These are phyloP conservation scores for Dothideomycetidae sp. DNA, from an alignment of 2,329 filamentous ascomycete species.

Conservation along the genomic window DNA sequence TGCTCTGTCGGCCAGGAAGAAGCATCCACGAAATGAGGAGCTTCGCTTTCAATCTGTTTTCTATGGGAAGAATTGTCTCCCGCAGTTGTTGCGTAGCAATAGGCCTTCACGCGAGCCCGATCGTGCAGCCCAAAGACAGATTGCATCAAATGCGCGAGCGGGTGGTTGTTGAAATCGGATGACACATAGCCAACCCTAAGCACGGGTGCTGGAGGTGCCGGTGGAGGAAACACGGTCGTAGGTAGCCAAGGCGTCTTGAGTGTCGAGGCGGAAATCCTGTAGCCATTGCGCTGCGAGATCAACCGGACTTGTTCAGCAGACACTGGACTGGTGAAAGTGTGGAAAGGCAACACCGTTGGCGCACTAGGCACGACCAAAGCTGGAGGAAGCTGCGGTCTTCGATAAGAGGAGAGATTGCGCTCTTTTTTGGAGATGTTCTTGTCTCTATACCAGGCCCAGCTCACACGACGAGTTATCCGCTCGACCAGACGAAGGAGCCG, in stretches of 20 bases:
- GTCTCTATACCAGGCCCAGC: slow-evolving; percentile 81
- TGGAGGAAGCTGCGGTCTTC: slow-evolving; percentile 57
- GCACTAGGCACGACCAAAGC: slow-evolving; percentile 68
- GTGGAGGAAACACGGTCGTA: slow-evolving; percentile 66
- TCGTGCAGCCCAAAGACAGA: slow-evolving; percentile 93
- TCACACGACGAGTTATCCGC: slow-evolving; percentile 60
- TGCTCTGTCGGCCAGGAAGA: slow-evolving; percentile 75
- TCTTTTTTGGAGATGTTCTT: slow-evolving; percentile 50
- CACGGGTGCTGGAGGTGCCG: slow-evolving; percentile 62
- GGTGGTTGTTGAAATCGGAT: slow-evolving; percentile 98
- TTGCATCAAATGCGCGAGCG: slow-evolving; percentile 93
- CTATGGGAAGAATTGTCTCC: slow-evolving; percentile 84
- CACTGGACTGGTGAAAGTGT: slow-evolving; percentile 91
- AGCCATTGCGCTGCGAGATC: slow-evolving; percentile 88
- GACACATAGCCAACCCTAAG: slow-evolving; percentile 94
- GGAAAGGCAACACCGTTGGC: slow-evolving; percentile 89
- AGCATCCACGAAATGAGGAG: slow-evolving; percentile 79
- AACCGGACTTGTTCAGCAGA: slow-evolving; percentile 81
- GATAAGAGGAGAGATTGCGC: slow-evolving; percentile 46
- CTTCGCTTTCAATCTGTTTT: slow-evolving; percentile 82
- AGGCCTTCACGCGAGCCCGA: slow-evolving; percentile 57
- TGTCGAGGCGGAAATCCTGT: slow-evolving; percentile 84
- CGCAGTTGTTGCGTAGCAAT: slow-evolving; percentile 88
- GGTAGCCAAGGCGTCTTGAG: slow-evolving; percentile 79
- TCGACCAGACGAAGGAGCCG: slow-evolving; percentile 72